These are phyloP conservation scores for Tricholoma matsutake DNA, from an alignment of 768 basidiomycete genomes.

Conservation along the genomic window DNA sequence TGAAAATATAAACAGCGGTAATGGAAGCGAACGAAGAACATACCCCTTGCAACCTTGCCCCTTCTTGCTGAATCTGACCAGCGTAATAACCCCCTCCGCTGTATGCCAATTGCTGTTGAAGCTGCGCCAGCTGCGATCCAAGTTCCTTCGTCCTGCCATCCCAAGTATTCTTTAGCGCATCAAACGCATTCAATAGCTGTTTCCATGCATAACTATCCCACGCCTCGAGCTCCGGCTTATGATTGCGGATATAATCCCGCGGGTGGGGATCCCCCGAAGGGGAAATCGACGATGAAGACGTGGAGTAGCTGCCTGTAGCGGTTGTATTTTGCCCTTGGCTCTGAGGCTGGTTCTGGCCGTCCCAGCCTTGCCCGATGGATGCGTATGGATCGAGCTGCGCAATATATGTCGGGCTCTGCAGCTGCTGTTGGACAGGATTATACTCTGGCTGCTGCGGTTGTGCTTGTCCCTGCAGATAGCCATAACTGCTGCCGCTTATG, in stretches of 20 bases:
- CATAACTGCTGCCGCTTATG: slow-evolving; percentile 39
- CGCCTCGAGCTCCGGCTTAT: slow-evolving; percentile 66
- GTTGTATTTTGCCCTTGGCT: slow-evolving; percentile 16
- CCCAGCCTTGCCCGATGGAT: slow-evolving; percentile 43
- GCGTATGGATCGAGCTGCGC: slow-evolving; percentile 54
- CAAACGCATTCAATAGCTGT: slow-evolving; percentile 60
- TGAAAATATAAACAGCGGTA: slow-evolving; percentile 4
- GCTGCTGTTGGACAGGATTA: slow-evolving; percentile 46
- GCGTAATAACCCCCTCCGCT: slow-evolving; percentile 44
- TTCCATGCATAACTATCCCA: slow-evolving; percentile 76
- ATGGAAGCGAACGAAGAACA: slow-evolving; percentile 20
- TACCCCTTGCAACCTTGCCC: slow-evolving; percentile 57
- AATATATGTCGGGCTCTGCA: slow-evolving; percentile 43
- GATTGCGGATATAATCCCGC: slow-evolving; percentile 58
- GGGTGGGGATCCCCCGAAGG: slow-evolving; percentile 54
- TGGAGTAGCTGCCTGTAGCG: slow-evolving; percentile 17
- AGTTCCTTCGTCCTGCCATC: slow-evolving; percentile 55
- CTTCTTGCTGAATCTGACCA: slow-evolving; percentile 52
- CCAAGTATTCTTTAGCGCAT: slow-evolving; percentile 67
- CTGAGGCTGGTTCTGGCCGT: slow-evolving; percentile 21
- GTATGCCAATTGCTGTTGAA: slow-evolving; percentile 43
- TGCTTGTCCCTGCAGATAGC: slow-evolving; percentile 32
- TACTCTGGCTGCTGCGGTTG: slow-evolving; percentile 29
- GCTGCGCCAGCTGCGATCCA: slow-evolving; percentile 40
- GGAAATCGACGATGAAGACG: slow-evolving; percentile 30